A percentile compares a stretch with the other conserved stretches of the same genome.
Evolutionary conservation across 2,329 filamentous ascomycete species (phyloP).

Genomic region (Colletotrichum gigasporum): DNA sequence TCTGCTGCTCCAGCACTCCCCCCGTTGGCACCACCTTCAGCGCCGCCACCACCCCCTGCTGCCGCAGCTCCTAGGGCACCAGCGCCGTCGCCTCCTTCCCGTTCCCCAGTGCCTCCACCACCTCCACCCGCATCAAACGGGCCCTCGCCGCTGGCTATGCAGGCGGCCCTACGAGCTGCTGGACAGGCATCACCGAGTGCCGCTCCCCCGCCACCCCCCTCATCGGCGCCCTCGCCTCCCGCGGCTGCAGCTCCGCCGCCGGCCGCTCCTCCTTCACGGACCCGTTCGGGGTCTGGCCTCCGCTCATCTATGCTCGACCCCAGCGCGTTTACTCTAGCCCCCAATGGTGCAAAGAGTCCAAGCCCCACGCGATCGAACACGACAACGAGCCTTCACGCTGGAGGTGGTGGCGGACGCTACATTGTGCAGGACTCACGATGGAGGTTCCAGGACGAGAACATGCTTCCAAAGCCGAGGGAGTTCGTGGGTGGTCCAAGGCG

Average conservation of each 20-base stretch:
- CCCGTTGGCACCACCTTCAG: slow-evolving; percentile 51
- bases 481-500: slow-evolving; percentile 79
- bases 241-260: slow-evolving; percentile 44
- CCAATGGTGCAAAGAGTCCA: slow-evolving; percentile 67
- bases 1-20: slow-evolving; percentile 49
- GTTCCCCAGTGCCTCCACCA: slow-evolving; percentile 44
- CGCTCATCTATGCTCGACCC: slow-evolving; percentile 75
- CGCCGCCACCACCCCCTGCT: slow-evolving; percentile 51
- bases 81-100: slow-evolving; percentile 47
- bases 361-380: slow-evolving; percentile 52
- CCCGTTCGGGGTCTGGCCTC: slow-evolving; percentile 56
- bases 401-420: slow-evolving; percentile 49
- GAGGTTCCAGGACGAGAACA: slow-evolving; percentile 84
- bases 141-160: slow-evolving; percentile 51
- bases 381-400: slow-evolving; percentile 28
- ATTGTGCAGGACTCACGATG: slow-evolving; percentile 82
- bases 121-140: slow-evolving; percentile 43
- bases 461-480: slow-evolving; percentile 85
- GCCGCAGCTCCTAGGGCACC: slow-evolving; percentile 48
- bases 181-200: slow-evolving; percentile 49
- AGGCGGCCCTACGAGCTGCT: slow-evolving; percentile 55
- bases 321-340: slow-evolving; percentile 77
- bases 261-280: slow-evolving; percentile 45
- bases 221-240: slow-evolving; percentile 52
- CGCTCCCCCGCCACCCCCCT: slow-evolving; percentile 47